Base-by-base conservation (phyloP, 495 filamentous ascomycete genomes). In the Physcia stellaris region DNA sequence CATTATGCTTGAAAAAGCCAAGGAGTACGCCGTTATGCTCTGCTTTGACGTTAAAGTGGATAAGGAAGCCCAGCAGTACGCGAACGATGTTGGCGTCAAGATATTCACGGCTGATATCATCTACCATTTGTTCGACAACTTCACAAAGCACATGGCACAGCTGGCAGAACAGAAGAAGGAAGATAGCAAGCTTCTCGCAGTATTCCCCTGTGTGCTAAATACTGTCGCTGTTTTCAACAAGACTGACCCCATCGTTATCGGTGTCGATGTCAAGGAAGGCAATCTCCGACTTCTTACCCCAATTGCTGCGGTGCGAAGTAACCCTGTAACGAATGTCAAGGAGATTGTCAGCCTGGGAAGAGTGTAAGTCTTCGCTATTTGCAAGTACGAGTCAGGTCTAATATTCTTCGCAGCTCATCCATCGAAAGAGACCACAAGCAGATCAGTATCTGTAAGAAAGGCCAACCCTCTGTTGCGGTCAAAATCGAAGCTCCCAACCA, bases 21-120 rank as follows among this genome's bases (percentile, higher is more conserved):
- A 84, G 50, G 90, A 99, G 56, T 92, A 78, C 44, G 92, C 92
- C 18, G 86, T 96, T 57, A 99, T 99, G 92, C 79, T 99, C 15
- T 96, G 92, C 57, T 99, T 99, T 68, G 92, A 99, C 55, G 92
- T 99, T 58, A 94, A 94, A 66, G 82, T 99, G 17, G 92, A 99
- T 60, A 95, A 94, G 59, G 92, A 99, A 51, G 92, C 92, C 1
- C 71, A 79, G 49, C 70, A 70, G 11, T 94, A 96, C 49, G 92
- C 92, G 28, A 83, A 94, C 7, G 86, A 95, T 38, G 75, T 94
- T 27, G 88, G 88, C 22, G 83, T 99, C 56, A 99, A 94, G 71
- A 84, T 99, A 52, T 96, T 96, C 67, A 93, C 85, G 1, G 92
- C 92, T 4, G 86, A 99, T 49, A 99, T 99, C 50, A 99, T 99